Evolutionary conservation across 2,329 filamentous ascomycete genomes (phyloP), one percentile per base, ranked within the genome.

Genomic region (Verruconis gallopava): DNA sequence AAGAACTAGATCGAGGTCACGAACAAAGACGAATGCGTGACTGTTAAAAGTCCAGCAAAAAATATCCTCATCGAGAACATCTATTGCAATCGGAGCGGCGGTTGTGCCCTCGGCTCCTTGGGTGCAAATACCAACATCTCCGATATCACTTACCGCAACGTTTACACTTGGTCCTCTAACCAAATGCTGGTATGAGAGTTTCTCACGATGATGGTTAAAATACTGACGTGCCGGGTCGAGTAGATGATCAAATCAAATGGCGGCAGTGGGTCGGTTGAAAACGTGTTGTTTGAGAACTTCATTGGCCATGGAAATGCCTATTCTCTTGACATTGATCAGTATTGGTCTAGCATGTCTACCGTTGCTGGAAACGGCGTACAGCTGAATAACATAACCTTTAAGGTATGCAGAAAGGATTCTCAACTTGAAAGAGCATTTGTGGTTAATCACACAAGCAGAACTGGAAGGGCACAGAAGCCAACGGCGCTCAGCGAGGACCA

Each of bases 161-260:
- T 77, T 46, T 77, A 77, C 59, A 75, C 72, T 21, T 67, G 64
- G 57, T 60, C 64, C n/a, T 69, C 67, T 6, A 77, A 77, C 61
- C 71, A 77, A 51, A 76, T 77, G 72, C 67, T 69, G 56, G n/a
- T n/a, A n/a, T n/a, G n/a, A n/a, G n/a, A n/a, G n/a, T n/a, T n/a
- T n/a, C n/a, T n/a, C n/a, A n/a, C n/a, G n/a, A n/a, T n/a, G n/a
- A n/a, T n/a, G n/a, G n/a, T n/a, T n/a, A n/a, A n/a, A n/a, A n/a
- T n/a, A n/a, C n/a, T n/a, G n/a, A n/a, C n/a, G n/a, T n/a, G n/a
- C n/a, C n/a, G n/a, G n/a, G n/a, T n/a, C n/a, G n/a, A n/a, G n/a
- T n/a, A n/a, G n/a, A 73, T 75, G 71, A 68, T 77, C 61, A 78
- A 77, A 56, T 69, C 66, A 41, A 71, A 75, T 49, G 74, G 74